Evolutionary conservation across 176 grass and related monocot species (phyloP).

Genomic region (Alloteropsis semialata): DNA sequence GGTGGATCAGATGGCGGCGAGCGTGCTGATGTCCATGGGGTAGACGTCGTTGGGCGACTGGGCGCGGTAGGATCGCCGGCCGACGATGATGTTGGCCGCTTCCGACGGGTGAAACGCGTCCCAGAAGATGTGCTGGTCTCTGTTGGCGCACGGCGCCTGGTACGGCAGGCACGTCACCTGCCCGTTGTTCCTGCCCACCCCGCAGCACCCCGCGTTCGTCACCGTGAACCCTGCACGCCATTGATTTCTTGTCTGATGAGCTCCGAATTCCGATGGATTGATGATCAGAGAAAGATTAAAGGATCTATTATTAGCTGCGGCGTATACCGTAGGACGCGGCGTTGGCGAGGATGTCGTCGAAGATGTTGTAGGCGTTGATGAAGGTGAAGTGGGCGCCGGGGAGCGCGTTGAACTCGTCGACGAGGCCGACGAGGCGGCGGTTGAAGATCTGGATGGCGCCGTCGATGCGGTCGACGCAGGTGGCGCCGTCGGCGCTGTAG

Average conservation of each 20-base stretch:
- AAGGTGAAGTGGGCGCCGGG: constrained; percentile 77
- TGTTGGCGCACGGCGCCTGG: constrained; percentile 67
- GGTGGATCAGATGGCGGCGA: constrained; percentile 47
- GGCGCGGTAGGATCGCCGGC: constrained; percentile 73
- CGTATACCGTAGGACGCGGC: constrained; percentile 39
- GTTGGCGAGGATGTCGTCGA: constrained; percentile 60
- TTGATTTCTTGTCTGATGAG: too few species aligned
- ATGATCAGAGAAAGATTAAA: not conserved
- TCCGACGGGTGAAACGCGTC: constrained; percentile 95
- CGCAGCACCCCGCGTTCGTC: constrained; percentile 78
- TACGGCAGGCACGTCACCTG: constrained; percentile 94
- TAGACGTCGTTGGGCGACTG: constrained; percentile 58
- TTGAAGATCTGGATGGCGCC: constrained; percentile 83
- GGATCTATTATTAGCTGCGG: too few species aligned
- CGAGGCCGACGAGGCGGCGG: constrained; percentile 46
- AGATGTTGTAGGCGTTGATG: constrained; percentile 88
- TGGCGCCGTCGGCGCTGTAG: constrained; percentile 60
- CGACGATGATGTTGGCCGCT: constrained; percentile 81
- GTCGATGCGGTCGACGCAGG: constrained; percentile 71
- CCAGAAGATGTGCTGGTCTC: constrained; percentile 91
- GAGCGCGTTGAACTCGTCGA: constrained; percentile 73
- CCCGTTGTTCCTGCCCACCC: constrained; percentile 96
- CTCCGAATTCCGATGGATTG: not conserved
- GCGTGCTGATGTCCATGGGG: constrained; percentile 78
- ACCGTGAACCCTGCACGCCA: constrained; percentile 61